Evolutionary conservation across 2,329 filamentous ascomycete genomes (phyloP).

Genomic region (Colletotrichum abscissum): DNA sequence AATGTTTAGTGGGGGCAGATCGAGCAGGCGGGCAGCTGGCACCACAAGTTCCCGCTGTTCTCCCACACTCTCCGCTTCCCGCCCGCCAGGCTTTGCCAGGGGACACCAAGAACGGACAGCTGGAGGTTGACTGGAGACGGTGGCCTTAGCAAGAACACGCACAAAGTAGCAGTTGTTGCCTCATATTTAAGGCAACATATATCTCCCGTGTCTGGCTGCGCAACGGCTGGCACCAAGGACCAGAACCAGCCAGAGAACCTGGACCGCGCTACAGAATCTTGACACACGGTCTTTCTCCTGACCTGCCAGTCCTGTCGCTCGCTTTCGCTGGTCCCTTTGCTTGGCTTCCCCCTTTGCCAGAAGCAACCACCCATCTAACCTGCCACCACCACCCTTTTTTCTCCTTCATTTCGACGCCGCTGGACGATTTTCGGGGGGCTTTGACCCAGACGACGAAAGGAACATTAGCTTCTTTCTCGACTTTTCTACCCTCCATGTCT

Average conservation of each 20-base stretch:
- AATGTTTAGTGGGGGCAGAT: neutral
- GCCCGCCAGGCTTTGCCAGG: neutral
- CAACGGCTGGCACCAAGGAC: constrained; percentile 24
- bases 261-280: constrained; percentile 34
- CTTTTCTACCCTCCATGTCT: constrained; percentile 27
- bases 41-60: neutral
- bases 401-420: constrained; percentile 27
- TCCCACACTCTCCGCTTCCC: neutral
- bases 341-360: constrained; percentile 31
- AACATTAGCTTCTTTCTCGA: constrained; percentile 22
- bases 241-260: constrained; percentile 1
- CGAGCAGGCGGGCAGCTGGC: constrained; percentile 20
- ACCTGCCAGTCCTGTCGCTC: constrained; percentile 26
- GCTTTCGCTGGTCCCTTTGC: constrained; percentile 31
- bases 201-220: constrained; percentile 27
- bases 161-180: constrained; percentile 5
- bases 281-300: constrained; percentile 35
- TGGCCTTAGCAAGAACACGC: neutral
- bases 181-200: constrained; percentile 7
- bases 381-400: constrained; percentile 8
- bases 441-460: constrained; percentile 24
- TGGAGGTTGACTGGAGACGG: neutral
- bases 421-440: constrained; percentile 33
- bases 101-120: neutral
- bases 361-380: constrained; percentile 22